These are phyloP conservation scores for Corniculantispora saksenae DNA, from an alignment of 2,329 filamentous ascomycete species.

Conservation along the genomic window DNA sequence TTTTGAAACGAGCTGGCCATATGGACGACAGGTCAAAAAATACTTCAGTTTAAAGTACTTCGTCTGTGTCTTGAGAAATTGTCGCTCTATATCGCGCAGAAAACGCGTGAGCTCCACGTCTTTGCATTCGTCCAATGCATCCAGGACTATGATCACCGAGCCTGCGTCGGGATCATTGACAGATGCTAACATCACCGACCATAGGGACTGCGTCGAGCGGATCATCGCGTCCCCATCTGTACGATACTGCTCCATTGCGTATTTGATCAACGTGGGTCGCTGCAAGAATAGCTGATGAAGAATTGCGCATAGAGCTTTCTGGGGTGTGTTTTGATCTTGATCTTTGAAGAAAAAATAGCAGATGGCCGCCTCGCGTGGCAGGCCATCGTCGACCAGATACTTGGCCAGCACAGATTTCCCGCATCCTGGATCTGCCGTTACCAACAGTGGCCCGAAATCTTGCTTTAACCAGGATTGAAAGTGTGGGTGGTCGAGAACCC, in stretches of 20 bases:
- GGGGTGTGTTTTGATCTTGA: conserved; percentile 35
- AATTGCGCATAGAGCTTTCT: conserved; percentile 40
- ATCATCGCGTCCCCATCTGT: conserved; percentile 36
- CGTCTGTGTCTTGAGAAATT: too few relatives aligned
- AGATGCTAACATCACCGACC: too few relatives aligned
- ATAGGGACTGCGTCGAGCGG: not conserved
- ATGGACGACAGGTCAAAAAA: conserved; percentile 39
- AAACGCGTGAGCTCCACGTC: too few relatives aligned
- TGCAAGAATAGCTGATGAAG: conserved; percentile 41
- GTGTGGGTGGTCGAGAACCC: conserved; percentile 33
- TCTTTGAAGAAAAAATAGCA: conserved; percentile 50
- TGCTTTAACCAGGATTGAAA: conserved; percentile 32
- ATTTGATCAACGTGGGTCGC: conserved; percentile 32
- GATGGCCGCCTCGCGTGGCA: conserved; percentile 28
- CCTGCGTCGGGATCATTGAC: too few relatives aligned
- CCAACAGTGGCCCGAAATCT: conserved; percentile 32
- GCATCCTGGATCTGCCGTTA: conserved; percentile 42
- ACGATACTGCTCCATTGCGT: conserved; percentile 32
- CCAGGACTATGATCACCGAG: conserved; percentile 38
- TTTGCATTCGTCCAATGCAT: conserved; percentile 44
- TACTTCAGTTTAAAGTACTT: too few relatives aligned
- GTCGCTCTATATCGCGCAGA: too few relatives aligned
- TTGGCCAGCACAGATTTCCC: conserved; percentile 41
- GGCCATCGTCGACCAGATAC: conserved; percentile 32
- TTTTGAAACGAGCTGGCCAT: conserved; percentile 28